phyloP scores from a whole-genome alignment of 2,329 filamentous ascomycete genomes.

The Epichloe hybrida region DNA sequence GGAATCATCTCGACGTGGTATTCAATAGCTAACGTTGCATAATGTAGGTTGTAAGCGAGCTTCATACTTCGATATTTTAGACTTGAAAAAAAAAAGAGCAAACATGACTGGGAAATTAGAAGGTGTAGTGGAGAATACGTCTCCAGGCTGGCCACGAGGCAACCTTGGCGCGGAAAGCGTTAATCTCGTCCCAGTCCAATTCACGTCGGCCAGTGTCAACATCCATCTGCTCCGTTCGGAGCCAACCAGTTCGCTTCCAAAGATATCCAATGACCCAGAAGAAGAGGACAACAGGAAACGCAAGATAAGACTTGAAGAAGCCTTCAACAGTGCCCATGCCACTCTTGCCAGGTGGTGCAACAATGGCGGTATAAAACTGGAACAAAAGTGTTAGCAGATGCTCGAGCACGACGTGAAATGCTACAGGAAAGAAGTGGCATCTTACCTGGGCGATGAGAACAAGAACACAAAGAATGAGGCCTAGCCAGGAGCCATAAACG shows the following conservation, averaged over 20 bases:
- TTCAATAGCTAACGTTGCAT: slow-evolving; percentile 12
- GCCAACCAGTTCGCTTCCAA: slow-evolving; percentile 53
- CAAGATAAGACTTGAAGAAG: slow-evolving; percentile 44
- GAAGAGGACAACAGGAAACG: slow-evolving; percentile 37
- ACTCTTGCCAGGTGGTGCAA: slow-evolving; percentile 16
- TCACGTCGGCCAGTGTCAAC: slow-evolving; percentile 53
- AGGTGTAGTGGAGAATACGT: slow-evolving; percentile 23
- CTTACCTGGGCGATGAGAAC: slow-evolving; percentile 40
- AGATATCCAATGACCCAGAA: slow-evolving; percentile 46
- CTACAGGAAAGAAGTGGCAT: background rate
- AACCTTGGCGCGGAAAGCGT: slow-evolving; percentile 36
- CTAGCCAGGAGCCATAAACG: slow-evolving; percentile 49
- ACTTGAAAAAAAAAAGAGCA: background rate
- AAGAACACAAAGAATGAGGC: slow-evolving; percentile 41
- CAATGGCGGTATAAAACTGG: slow-evolving; percentile 38
- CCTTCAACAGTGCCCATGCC: slow-evolving; percentile 28
- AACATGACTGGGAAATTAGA: slow-evolving; percentile 14
- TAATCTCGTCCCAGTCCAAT: slow-evolving; percentile 52
- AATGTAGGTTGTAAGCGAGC: slow-evolving; percentile 1
- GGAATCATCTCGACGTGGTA: slow-evolving; percentile 9
- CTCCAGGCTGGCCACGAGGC: slow-evolving; percentile 39
- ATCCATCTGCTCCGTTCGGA: slow-evolving; percentile 47
- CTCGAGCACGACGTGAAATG: background rate
- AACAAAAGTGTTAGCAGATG: background rate
- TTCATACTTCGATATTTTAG: background rate